phyloP scores from a whole-genome alignment of 2,329 filamentous ascomycete genomes.

The Septoria petroselini region DNA sequence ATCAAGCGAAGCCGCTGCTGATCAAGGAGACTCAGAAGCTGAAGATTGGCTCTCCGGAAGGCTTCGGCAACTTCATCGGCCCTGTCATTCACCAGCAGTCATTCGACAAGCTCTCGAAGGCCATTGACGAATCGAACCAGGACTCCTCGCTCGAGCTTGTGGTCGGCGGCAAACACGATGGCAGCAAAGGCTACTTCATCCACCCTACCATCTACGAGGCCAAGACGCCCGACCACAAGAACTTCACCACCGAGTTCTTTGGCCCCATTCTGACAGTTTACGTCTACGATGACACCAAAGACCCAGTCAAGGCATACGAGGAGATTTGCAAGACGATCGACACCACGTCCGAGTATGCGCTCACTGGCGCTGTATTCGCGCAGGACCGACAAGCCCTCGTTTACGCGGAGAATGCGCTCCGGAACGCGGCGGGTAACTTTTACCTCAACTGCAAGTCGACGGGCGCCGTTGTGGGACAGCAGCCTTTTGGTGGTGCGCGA shows the following conservation, averaged over 20 bases:
- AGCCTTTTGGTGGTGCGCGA: slow-evolving; percentile 51
- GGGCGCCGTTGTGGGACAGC: slow-evolving; percentile 45
- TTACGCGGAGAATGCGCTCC: slow-evolving; percentile 66
- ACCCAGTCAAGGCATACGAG: slow-evolving; percentile 54
- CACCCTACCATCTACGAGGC: slow-evolving; percentile 79
- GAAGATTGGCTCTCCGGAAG: slow-evolving; percentile 65
- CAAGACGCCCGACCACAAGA: slow-evolving; percentile 67
- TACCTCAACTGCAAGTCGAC: slow-evolving; percentile 80
- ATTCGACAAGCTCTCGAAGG: slow-evolving; percentile 74
- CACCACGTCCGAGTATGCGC: slow-evolving; percentile 68
- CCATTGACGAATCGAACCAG: slow-evolving; percentile 75
- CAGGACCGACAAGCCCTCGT: slow-evolving; percentile 63
- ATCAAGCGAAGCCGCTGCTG: slow-evolving; percentile 65
- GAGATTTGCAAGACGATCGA: slow-evolving; percentile 64
- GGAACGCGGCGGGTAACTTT: slow-evolving; percentile 76
- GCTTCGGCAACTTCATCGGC: slow-evolving; percentile 77
- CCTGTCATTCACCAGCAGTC: slow-evolving; percentile 80
- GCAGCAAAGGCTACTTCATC: slow-evolving; percentile 76
- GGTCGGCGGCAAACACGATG: slow-evolving; percentile 73
- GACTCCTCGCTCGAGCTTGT: slow-evolving; percentile 71
- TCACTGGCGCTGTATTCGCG: slow-evolving; percentile 75
- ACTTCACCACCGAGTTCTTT: slow-evolving; percentile 77
- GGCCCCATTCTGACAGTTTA: slow-evolving; percentile 72
- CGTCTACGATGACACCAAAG: slow-evolving; percentile 66
- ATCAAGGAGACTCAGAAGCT: slow-evolving; percentile 67